phyloP scores from a whole-genome alignment of 257 asterid genomes.

The Plectranthus barbatus region DNA sequence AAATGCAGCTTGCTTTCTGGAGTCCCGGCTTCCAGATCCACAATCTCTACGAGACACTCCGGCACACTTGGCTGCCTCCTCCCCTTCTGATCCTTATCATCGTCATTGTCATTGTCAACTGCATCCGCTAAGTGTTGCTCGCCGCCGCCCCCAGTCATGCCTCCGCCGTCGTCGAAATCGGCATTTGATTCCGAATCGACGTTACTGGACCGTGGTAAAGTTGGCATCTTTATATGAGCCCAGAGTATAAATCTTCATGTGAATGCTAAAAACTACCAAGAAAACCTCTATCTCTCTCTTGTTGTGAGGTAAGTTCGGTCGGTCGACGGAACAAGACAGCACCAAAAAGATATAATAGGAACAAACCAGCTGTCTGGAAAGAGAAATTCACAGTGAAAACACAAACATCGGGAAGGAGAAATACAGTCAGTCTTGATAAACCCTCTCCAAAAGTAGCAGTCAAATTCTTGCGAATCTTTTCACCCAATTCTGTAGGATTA shows the following conservation, averaged over 20 bases:
- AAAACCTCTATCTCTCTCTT: conserved; percentile 7
- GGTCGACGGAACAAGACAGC: conserved; percentile 11
- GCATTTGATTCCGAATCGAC: conserved; percentile 37
- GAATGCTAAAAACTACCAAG: conserved; percentile 18
- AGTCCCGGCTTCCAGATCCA: conserved; percentile 48
- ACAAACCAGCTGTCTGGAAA: conserved; percentile 4
- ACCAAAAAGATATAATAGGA: neutral
- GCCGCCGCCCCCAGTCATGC: conserved; percentile 15
- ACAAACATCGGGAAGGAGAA: conserved; percentile 1
- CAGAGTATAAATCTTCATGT: conserved; percentile 41
- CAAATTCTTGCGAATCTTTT: neutral
- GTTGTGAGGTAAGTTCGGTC: neutral
- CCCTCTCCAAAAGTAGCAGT: neutral
- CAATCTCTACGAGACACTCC: conserved; percentile 47
- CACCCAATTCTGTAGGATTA: neutral
- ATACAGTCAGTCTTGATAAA: neutral
- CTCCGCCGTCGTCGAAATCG: conserved; percentile 1
- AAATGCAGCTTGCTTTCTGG: conserved; percentile 20
- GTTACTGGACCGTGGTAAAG: conserved; percentile 26
- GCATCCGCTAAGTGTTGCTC: conserved; percentile 2
- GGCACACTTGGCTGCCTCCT: conserved; percentile 35
- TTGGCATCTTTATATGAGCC: conserved; percentile 39
- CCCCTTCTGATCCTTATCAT: conserved; percentile 5
- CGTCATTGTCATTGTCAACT: conserved; percentile 7
- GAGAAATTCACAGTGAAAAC: conserved; percentile 8